phyloP scores from a whole-genome alignment of 1,284 basidiomycete genomes.

The Gastroboletus turbinatus region DNA sequence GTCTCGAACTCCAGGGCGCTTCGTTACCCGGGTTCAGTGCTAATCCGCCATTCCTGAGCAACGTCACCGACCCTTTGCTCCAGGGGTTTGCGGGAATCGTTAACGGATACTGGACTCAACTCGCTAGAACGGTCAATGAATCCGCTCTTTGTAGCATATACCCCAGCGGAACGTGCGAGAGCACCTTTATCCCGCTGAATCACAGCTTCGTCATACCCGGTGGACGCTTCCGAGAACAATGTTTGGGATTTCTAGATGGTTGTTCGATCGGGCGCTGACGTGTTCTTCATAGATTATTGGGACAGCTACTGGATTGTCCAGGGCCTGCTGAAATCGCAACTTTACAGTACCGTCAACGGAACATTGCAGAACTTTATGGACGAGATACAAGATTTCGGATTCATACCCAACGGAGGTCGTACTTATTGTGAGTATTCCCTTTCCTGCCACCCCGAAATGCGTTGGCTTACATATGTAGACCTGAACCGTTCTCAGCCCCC shows the following conservation, averaged over 20 bases:
- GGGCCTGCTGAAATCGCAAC: slow-evolving; percentile 77
- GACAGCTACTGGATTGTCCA: slow-evolving; percentile 87
- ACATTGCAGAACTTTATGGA: slow-evolving; percentile 94
- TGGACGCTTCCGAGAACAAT: slow-evolving; percentile 69
- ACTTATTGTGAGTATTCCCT: slow-evolving; percentile 63
- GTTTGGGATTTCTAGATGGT: slow-evolving; percentile 39
- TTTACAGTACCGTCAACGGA: slow-evolving; percentile 71
- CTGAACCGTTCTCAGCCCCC: slow-evolving; percentile 90
- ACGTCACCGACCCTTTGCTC: slow-evolving; percentile 71
- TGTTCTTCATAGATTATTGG: slow-evolving; percentile 61
- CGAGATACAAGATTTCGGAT: slow-evolving; percentile 76
- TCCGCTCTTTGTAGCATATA: slow-evolving; percentile 61
- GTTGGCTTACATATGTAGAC: slow-evolving; percentile 44
- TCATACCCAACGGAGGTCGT: slow-evolving; percentile 90
- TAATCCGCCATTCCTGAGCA: slow-evolving; percentile 68
- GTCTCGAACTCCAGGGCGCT: slow-evolving; percentile 74
- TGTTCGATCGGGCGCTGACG: slow-evolving; percentile 14
- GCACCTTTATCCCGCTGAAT: slow-evolving; percentile 85
- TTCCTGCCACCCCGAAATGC: slow-evolving; percentile 6
- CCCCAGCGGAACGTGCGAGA: slow-evolving; percentile 62
- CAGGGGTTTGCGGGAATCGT: slow-evolving; percentile 77
- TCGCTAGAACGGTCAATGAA: slow-evolving; percentile 75
- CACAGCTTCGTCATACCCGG: slow-evolving; percentile 90
- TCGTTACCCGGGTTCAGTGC: slow-evolving; percentile 62
- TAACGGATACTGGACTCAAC: slow-evolving; percentile 79